These are phyloP conservation scores for Microsporum ferrugineum DNA, from an alignment of 2,329 filamentous ascomycete species.

Conservation along the genomic window DNA sequence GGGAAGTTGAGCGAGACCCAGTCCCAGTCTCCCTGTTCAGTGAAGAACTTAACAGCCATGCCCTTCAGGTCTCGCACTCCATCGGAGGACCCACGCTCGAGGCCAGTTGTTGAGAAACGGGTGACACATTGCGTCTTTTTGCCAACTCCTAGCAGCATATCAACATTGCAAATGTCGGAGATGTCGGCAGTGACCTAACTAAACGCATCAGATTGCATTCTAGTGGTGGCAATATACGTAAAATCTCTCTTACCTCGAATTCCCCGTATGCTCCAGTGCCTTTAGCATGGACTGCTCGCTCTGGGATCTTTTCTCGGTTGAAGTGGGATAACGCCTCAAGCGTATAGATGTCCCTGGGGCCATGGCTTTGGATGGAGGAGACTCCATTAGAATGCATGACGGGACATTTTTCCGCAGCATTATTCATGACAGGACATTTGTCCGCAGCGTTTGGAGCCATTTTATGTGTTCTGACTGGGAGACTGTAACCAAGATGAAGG, in stretches of 20 bases:
- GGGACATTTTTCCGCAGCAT: background rate
- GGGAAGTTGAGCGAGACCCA: slow-evolving; percentile 53
- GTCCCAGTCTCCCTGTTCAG: slow-evolving; percentile 55
- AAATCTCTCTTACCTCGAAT: slow-evolving; percentile 21
- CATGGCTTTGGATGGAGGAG: background rate
- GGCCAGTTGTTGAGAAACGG: slow-evolving; percentile 5
- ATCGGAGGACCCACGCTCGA: slow-evolving; percentile 4
- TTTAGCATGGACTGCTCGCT: slow-evolving; percentile 35
- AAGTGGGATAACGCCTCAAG: slow-evolving; percentile 21
- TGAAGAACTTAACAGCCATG: slow-evolving; percentile 51
- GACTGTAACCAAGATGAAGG: too few relatives aligned
- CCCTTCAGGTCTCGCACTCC: slow-evolving; percentile 2
- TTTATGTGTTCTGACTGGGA: background rate
- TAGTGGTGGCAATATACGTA: too few relatives aligned
- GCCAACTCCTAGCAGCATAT: slow-evolving; percentile 2
- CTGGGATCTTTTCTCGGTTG: slow-evolving; percentile 31
- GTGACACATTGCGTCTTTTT: slow-evolving; percentile 3
- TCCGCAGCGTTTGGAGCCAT: background rate
- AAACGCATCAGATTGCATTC: background rate
- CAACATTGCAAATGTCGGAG: slow-evolving; percentile 5
- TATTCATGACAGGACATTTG: background rate
- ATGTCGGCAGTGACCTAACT: background rate
- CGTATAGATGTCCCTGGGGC: background rate
- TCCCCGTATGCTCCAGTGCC: slow-evolving; percentile 34
- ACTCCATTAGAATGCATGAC: background rate